Evolutionary conservation across 495 filamentous ascomycete genomes (phyloP), one percentile per base, ranked within the genome.

Genomic region (Talaromyces nanjingensis): DNA sequence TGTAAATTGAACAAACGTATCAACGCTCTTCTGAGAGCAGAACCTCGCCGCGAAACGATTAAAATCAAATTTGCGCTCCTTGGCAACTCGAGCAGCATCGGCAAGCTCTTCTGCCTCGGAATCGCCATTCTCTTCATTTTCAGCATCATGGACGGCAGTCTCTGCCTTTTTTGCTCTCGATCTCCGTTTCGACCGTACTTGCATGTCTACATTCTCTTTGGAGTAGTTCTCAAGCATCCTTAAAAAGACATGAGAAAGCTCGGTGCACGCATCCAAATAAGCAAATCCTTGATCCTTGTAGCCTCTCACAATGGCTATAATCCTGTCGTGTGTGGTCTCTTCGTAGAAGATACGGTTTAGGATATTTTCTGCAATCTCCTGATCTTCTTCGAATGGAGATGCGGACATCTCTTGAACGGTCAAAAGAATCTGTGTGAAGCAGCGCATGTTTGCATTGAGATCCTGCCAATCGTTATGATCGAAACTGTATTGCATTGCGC

Each of bases 291-390:
- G 96, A 60, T 93, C 90, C 66, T 93, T 97, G 73, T 93, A 98
- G 18, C 84, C 85, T 65, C 90, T 81, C 0, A 91, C 78, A 34
- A 97, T 90, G 52, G 86, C 81, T 25, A 94, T 79, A 22, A 98
- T 84, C 6, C 90, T 81, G 65, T 98, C 93, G 69, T 98, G 90
- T 0, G 92, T 97, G 0, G 89, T 87, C 69, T 98, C 92, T 74
- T 99, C 96, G 76, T 99, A 98, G 72, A 99, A 99, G 1, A 99
- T 91, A 31, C 96, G 90, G 68, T 89, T 94, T 60, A 96, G 88
- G 45, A 96, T 97, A 66, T 98, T 99, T 69, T 99, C 93, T 4
- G 96, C 96, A 68, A 99, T 97, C 65, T 98, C 96, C 73, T 96
- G 91, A 68, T 99, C 91, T 9, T 98, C 96, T 65, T 97, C 93